Conservation (phyloP, 192 early-diverging fungal species). For the Coemansia sp. region DNA sequence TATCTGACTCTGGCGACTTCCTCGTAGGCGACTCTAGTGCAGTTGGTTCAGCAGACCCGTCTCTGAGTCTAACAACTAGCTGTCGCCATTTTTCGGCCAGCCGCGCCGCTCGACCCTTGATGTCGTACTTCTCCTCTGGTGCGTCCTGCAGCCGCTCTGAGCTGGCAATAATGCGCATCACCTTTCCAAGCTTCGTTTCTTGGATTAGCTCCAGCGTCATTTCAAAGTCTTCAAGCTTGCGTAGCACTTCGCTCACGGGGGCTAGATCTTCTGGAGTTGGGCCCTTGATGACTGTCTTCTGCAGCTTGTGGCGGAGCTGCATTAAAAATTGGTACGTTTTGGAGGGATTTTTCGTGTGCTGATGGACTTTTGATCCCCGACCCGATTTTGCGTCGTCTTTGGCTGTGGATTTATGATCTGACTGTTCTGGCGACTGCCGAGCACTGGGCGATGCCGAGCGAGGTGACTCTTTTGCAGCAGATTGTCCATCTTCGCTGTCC, state of each 20-base stretch:
- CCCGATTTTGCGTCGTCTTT: constrained; percentile 30
- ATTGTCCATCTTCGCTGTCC: constrained; percentile 34
- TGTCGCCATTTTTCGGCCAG: constrained; percentile 48
- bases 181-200: constrained; percentile 53
- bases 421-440: constrained; percentile 24
- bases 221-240: constrained; percentile 47
- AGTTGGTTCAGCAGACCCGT: constrained; percentile 26
- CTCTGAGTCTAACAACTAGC: constrained; percentile 37
- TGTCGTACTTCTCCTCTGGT: constrained; percentile 40
- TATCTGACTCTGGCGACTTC: constrained; percentile 14
- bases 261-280: constrained; percentile 34
- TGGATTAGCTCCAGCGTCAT: constrained; percentile 51
- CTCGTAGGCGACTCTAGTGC: constrained; percentile 33
- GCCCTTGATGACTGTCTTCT: constrained; percentile 52
- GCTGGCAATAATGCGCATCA: constrained; percentile 48
- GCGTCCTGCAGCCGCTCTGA: constrained; percentile 35
- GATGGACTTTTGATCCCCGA: constrained; percentile 30
- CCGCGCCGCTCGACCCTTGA: constrained; percentile 45
- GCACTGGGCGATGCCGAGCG: constrained; percentile 28
- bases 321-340: constrained; percentile 43
- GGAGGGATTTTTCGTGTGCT: constrained; percentile 24
- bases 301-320: constrained; percentile 51
- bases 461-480: constrained; percentile 37
- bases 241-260: constrained; percentile 40
- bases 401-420: neutral